Evolutionary conservation across 352 stramenopile species (phyloP), one percentile per base, ranked within the genome.

Genomic region (Phytophthora podocarpi): DNA sequence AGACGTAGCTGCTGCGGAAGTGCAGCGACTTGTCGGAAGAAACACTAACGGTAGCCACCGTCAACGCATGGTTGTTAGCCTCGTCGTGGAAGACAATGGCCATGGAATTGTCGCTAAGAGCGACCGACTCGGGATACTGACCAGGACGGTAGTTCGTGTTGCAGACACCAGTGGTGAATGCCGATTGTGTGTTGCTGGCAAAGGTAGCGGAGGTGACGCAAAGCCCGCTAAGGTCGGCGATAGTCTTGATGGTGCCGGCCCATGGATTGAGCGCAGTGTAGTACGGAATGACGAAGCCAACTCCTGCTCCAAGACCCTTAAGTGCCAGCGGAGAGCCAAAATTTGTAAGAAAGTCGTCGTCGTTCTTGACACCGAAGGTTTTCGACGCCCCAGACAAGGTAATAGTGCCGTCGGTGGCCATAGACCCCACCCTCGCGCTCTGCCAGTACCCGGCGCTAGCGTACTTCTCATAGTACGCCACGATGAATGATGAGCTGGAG

Each of bases 21-120:
- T 42, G 21, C 6, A 76, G 49, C 4, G 50, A 62, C 11, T 42
- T 66, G n/a, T 70, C 63, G 12, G 53, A 67, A 15, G 78, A 52
- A 2, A 59, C 26, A 2, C 56, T 67, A 8, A 83, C 67, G 9
- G 74, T 74, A 2, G 59, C 60, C 3, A 84, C 24, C 7, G 80
- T 90, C 9, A 90, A 59, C 15, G 72, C 71, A 53, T 87, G 77
- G 70, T 77, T 86, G 61, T 86, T 87, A 12, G 47, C 59, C 21
- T 35, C 51, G 64, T 92, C 74, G 63, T 82, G 64, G 61, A 90
- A 89, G 15, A 68, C 67, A 24, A 92, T 57, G 7, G 71, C 73
- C 18, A 89, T 39, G 1, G 69, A 35, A 9, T 58, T 64, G 34
- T 85, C 65, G 4, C 79, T 74, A 13, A 90, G 37, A 58, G 80